Evolutionary conservation across 352 stramenopile species (phyloP).

Genomic region (Pythium inflatum): DNA sequence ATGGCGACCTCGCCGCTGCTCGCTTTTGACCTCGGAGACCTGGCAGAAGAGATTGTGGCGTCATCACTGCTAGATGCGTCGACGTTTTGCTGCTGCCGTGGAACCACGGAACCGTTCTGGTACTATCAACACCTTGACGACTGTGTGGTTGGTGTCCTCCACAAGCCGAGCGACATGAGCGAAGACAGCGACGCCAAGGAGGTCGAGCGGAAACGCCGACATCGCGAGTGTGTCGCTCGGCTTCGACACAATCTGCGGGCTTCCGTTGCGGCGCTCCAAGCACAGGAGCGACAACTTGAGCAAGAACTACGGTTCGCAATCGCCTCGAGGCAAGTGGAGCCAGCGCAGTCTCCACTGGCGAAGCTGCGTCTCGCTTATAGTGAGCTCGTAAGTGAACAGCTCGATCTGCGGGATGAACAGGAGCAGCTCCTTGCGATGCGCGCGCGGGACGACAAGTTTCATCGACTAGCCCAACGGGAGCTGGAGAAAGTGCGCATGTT

Average conservation of each 20-base stretch:
- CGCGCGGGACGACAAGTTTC: neutral
- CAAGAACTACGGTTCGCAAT: neutral
- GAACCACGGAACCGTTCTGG: no score
- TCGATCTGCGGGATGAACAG: neutral
- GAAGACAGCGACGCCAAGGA: no score
- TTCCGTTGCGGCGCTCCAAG: constrained; percentile 6
- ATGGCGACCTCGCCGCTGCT: no score
- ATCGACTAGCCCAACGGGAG: constrained; percentile 10
- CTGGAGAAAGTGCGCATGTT: neutral
- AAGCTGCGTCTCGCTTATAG: constrained; percentile 1
- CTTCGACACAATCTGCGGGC: neutral
- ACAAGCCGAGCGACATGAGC: no score
- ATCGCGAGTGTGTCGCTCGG: constrained; percentile 22
- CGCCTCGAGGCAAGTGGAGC: no score
- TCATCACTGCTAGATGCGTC: no score
- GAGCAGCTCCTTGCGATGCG: neutral
- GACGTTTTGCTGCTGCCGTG: no score
- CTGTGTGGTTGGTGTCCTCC: no score
- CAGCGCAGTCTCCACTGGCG: neutral
- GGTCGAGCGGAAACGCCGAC: neutral
- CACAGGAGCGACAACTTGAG: constrained; percentile 10
- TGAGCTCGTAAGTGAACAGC: neutral
- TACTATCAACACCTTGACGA: no score
- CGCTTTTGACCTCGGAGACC: no score
- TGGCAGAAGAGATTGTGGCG: no score